phyloP scores from a whole-genome alignment of 768 basidiomycete genomes.

The Lentinula detonsa region DNA sequence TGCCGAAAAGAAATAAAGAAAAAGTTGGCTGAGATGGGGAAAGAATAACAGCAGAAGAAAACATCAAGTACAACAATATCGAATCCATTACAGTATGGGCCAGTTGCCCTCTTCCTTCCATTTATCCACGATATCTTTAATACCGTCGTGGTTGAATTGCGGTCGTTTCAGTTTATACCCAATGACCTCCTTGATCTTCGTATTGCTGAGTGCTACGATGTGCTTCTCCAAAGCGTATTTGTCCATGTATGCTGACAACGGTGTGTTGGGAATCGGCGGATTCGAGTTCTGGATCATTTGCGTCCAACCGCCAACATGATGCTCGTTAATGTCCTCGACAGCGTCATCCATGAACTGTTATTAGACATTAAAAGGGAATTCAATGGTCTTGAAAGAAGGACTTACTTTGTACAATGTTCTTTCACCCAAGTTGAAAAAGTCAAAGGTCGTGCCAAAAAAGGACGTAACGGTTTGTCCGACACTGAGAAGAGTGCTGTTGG shows the following conservation, averaged over 20 bases:
- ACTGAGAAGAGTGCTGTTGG: slow-evolving; percentile 61
- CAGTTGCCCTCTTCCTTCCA: slow-evolving; percentile 71
- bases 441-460: slow-evolving; percentile 73
- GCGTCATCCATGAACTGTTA: slow-evolving; percentile 55
- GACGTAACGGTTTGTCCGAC: slow-evolving; percentile 62
- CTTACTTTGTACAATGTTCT: slow-evolving; percentile 62
- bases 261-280: slow-evolving; percentile 67
- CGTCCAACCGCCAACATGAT: slow-evolving; percentile 78
- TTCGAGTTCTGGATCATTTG: slow-evolving; percentile 70
- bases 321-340: slow-evolving; percentile 81
- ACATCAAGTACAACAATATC: neutral
- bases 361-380: neutral
- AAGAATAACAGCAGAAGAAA: neutral
- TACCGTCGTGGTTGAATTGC: slow-evolving; percentile 49
- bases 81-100: slow-evolving; percentile 31
- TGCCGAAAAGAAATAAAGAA: neutral
- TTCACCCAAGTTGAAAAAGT: slow-evolving; percentile 71
- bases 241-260: slow-evolving; percentile 76
- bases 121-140: slow-evolving; percentile 71
- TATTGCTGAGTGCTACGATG: slow-evolving; percentile 59
- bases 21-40: neutral
- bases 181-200: slow-evolving; percentile 67
- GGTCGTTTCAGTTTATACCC: slow-evolving; percentile 65
- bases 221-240: slow-evolving; percentile 66
- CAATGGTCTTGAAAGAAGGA: neutral